Percentiles rank a stretch among this genome's conserved stretches.
These are phyloP conservation scores for Ammopiptanthus mongolicus DNA, from an alignment of 306 rosid genomes.

Conservation along the genomic window DNA sequence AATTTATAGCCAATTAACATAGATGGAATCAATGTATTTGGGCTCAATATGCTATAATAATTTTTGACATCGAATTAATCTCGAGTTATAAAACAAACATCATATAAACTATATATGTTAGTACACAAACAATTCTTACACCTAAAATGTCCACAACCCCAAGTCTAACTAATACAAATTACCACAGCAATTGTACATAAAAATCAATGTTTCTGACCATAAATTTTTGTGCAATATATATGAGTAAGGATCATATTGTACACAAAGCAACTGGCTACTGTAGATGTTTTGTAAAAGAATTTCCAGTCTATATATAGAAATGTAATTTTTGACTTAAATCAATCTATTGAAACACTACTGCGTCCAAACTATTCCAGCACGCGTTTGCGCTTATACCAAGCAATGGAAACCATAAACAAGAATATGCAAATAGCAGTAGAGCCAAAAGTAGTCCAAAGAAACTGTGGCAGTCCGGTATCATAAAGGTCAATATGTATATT, in stretches of 20 bases:
- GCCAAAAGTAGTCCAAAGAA: slow-evolving; percentile 48
- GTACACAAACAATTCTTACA: too few species aligned
- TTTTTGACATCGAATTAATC: too few species aligned
- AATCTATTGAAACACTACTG: neutral
- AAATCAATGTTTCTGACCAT: neutral
- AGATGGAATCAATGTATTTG: too few species aligned
- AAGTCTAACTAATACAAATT: neutral
- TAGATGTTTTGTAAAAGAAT: neutral
- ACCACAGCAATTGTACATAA: neutral
- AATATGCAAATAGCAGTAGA: slow-evolving; percentile 36
- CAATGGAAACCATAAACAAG: slow-evolving; percentile 52
- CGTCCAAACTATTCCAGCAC: slow-evolving; percentile 44
- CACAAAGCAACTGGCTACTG: neutral
- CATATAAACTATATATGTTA: too few species aligned
- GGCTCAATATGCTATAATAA: too few species aligned
- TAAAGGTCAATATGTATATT: slow-evolving; percentile 54
- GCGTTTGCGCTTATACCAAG: slow-evolving; percentile 69
- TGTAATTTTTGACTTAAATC: neutral
- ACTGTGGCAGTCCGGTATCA: slow-evolving; percentile 32
- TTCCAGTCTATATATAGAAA: neutral
- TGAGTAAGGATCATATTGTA: neutral
- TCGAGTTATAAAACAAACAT: too few species aligned
- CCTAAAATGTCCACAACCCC: too few species aligned
- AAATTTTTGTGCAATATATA: neutral
- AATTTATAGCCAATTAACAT: too few species aligned